These are phyloP conservation scores for Cenchrus americanus DNA, from an alignment of 176 grass and related monocot genomes.

Conservation along the genomic window DNA sequence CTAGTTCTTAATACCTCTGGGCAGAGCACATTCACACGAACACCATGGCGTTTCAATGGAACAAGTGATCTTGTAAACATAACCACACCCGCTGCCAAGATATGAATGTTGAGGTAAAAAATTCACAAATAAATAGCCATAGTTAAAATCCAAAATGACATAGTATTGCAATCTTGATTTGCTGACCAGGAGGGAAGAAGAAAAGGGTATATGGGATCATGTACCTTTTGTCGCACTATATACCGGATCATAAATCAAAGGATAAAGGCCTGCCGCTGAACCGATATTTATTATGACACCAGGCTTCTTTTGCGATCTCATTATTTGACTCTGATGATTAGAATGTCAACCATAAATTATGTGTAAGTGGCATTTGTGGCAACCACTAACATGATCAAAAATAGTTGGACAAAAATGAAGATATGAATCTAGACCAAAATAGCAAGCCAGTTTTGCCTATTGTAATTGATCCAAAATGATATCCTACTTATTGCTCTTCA, in stretches of 20 bases:
- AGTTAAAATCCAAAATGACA: neutral
- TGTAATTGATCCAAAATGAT: conserved; percentile 17
- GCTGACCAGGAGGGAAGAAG: neutral
- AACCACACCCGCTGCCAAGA: conserved; percentile 80
- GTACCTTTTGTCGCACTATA: conserved; percentile 90
- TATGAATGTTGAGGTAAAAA: conserved; percentile 23
- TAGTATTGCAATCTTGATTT: neutral
- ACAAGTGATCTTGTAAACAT: conserved; percentile 92
- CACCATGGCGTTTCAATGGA: conserved; percentile 70
- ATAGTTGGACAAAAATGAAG: conserved; percentile 25
- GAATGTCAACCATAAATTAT: conserved; percentile 31
- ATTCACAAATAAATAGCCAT: conserved; percentile 12
- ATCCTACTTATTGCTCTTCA: conserved; percentile 25
- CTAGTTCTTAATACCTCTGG: conserved; percentile 74
- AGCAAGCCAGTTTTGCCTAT: neutral
- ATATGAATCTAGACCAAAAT: conserved; percentile 7
- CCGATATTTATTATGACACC: conserved; percentile 97
- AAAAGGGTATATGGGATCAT: conserved; percentile 18
- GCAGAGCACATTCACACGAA: conserved; percentile 94
- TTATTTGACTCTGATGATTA: conserved; percentile 76
- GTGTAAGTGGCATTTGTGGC: conserved; percentile 20
- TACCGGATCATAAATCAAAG: conserved; percentile 66
- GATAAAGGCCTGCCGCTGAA: conserved; percentile 92
- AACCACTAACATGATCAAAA: conserved; percentile 7
- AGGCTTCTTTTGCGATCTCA: conserved; percentile 75